Base-by-base conservation (phyloP, 2,329 filamentous ascomycete genomes). In the Didymella pomorum region DNA sequence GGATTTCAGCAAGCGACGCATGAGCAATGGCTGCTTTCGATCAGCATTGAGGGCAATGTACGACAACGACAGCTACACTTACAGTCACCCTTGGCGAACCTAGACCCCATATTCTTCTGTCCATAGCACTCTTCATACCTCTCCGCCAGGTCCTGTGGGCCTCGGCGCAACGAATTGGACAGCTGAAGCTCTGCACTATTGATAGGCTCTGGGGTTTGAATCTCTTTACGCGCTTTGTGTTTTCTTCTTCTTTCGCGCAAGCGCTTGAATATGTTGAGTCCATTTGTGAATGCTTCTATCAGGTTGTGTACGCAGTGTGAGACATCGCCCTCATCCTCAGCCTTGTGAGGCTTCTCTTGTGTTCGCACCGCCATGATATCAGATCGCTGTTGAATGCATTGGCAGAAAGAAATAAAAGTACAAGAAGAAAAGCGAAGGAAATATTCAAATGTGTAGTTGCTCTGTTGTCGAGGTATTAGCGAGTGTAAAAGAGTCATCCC, bases 11-110 rank as follows among this genome's bases (percentile, higher is more conserved):
- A 20, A 82, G 78, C n/a, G 76, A 78, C 3, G 76, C 76, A 57
- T 81, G 79, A 16, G 80, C 80, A 52, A 78, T 78, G 44, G 77
- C 80, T 82, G 56, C 51, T 50, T 28, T 29, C 25, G 14, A 26
- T 58, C 28, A 54, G 43, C 25, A 31, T 44, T 2, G 10, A 21
- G 9, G 18, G 41, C 10, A 12, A 14, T 35, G 12, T 28, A 20
- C 10, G 18, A 41, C 4, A 21, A 23, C n/a, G 37, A 28, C 4
- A 37, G 8, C 9, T 33, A 4, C 28, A 69, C 77, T 71, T 64
- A 81, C 80, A 69, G 68, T 82, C 80, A 52, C 80, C 80, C 28
- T 75, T 70, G 8, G 78, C 79, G 57, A 79, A 81, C 6, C 66
- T 60, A 44, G 77, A 71, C 16, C 79, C 79, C 52, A 72, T 72